These are phyloP conservation scores for Xylaria sp. DNA, from an alignment of 2,329 filamentous ascomycete species.

Conservation along the genomic window DNA sequence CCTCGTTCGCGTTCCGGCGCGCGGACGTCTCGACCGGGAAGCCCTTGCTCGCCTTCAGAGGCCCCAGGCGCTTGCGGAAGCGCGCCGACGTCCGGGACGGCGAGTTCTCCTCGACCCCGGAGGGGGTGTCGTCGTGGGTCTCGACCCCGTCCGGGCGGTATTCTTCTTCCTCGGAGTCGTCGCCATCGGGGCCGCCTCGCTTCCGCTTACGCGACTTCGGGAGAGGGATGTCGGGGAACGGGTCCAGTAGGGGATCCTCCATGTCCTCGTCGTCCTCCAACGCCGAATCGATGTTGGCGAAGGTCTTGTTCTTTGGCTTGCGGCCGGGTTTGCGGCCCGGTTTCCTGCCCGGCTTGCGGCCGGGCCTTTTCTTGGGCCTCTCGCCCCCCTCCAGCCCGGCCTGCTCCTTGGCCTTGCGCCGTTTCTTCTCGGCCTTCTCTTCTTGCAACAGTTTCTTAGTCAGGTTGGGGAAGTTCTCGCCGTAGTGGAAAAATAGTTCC, in stretches of 20 bases:
- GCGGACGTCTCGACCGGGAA: constrained; percentile 2
- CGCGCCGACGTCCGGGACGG: constrained; percentile 15
- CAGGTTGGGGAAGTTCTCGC: constrained; percentile 67
- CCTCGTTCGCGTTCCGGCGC: constrained; percentile 8
- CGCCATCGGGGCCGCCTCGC: constrained; percentile 20
- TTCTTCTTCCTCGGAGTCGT: constrained; percentile 34
- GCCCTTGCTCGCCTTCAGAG: constrained; percentile 17
- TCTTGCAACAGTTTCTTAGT: constrained; percentile 55
- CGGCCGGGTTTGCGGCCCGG: constrained; percentile 33
- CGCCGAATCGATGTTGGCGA: constrained; percentile 33
- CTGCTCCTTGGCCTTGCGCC: constrained; percentile 35
- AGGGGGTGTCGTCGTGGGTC: constrained; percentile 31
- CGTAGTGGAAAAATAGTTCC: constrained; percentile 83
- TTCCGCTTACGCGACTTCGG: constrained; percentile 33
- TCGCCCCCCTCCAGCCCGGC: constrained; percentile 27
- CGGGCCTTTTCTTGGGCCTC: constrained; percentile 34
- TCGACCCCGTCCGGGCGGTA: constrained; percentile 30
- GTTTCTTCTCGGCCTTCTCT: constrained; percentile 41
- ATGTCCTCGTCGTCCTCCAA: constrained; percentile 31
- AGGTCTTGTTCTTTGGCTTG: constrained; percentile 37
- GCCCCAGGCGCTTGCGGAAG: constrained; percentile 24
- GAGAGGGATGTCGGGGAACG: constrained; percentile 24
- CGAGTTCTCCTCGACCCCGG: constrained; percentile 14
- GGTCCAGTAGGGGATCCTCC: constrained; percentile 29
- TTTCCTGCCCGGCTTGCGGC: constrained; percentile 35